phyloP scores from a whole-genome alignment of 1,139 yeast genomes.

The Blastobotrys capitulatus region DNA sequence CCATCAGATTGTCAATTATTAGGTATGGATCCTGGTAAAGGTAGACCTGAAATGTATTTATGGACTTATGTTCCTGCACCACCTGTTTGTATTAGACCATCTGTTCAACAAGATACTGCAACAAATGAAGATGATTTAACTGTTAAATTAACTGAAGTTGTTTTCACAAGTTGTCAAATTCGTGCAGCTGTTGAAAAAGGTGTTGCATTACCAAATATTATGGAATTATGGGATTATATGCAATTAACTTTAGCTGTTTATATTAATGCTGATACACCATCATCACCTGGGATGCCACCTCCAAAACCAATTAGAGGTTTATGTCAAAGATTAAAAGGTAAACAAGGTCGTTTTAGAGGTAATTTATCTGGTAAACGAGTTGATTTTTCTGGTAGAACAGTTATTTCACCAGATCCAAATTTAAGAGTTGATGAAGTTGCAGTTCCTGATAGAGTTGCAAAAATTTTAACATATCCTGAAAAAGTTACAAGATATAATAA shows the following conservation, averaged over 20 bases:
- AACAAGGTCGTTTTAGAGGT: slow-evolving; percentile 98
- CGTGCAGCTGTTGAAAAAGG: slow-evolving; percentile 95
- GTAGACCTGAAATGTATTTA: slow-evolving; percentile 93
- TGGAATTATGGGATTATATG: slow-evolving; percentile 99
- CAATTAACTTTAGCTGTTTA: slow-evolving; percentile 96
- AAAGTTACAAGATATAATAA: slow-evolving; percentile 84
- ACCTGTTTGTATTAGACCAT: slow-evolving; percentile 97
- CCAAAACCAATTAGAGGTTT: slow-evolving; percentile 90
- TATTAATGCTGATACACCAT: slow-evolving; percentile 83
- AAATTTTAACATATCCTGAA: slow-evolving; percentile 93
- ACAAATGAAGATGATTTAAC: slow-evolving; percentile 97
- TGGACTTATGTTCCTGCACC: slow-evolving; percentile 99
- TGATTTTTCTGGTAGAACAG: slow-evolving; percentile 97
- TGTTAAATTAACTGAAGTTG: slow-evolving; percentile 91
- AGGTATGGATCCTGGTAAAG: slow-evolving; percentile 83
- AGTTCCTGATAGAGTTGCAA: slow-evolving; percentile 95
- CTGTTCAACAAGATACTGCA: slow-evolving; percentile 91
- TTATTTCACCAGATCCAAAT: slow-evolving; percentile 98
- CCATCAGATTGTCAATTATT: slow-evolving; percentile 88
- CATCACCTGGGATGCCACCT: slow-evolving; percentile 40
- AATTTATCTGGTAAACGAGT: slow-evolving; percentile 97
- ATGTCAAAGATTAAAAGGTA: slow-evolving; percentile 96
- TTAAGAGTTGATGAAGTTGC: slow-evolving; percentile 94
- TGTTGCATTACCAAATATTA: slow-evolving; percentile 80
- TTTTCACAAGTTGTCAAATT: slow-evolving; percentile 89